Conservation (phyloP, 169 alveolate species). For the Babesia bigemina region DNA sequence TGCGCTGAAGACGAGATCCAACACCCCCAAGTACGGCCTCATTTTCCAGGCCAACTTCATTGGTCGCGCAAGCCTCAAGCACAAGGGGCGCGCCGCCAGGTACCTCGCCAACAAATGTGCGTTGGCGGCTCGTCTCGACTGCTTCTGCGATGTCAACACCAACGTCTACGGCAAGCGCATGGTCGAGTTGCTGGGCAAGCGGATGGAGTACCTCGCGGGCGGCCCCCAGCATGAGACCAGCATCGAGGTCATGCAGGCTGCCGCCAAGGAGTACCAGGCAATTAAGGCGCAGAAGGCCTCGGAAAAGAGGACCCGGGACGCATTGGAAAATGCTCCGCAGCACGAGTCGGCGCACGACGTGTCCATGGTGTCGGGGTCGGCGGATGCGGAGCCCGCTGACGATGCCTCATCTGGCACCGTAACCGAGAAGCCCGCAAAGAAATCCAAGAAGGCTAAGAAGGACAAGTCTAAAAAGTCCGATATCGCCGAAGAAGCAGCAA, state of each 20-base stretch:
- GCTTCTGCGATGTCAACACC: conserved; percentile 79
- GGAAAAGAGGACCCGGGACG: conserved; percentile 2
- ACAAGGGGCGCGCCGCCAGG: conserved; percentile 95
- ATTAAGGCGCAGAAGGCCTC: conserved; percentile 34
- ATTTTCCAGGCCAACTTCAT: conserved; percentile 95
- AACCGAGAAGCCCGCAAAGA: neutral
- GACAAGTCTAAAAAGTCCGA: neutral
- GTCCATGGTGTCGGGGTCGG: neutral
- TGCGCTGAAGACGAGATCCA: conserved; percentile 95
- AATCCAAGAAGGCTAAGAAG: conserved; percentile 15
- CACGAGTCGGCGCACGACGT: neutral
- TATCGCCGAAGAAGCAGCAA: neutral
- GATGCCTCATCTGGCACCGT: neutral
- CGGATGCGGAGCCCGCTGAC: neutral
- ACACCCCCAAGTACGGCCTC: conserved; percentile 99
- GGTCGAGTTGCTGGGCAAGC: conserved; percentile 92
- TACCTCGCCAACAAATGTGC: conserved; percentile 97
- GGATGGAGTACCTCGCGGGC: conserved; percentile 90
- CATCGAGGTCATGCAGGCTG: conserved; percentile 87
- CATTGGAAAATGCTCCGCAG: neutral
- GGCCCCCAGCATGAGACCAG: conserved; percentile 82
- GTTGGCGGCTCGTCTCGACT: conserved; percentile 96
- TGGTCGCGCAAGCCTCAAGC: conserved; percentile 93
- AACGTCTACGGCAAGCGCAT: conserved; percentile 92
- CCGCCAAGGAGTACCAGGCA: conserved; percentile 66